Evolutionary conservation across 441 rosid genomes (phyloP), one percentile per base, ranked within the genome.

Genomic region (Monsonia emarginata): DNA sequence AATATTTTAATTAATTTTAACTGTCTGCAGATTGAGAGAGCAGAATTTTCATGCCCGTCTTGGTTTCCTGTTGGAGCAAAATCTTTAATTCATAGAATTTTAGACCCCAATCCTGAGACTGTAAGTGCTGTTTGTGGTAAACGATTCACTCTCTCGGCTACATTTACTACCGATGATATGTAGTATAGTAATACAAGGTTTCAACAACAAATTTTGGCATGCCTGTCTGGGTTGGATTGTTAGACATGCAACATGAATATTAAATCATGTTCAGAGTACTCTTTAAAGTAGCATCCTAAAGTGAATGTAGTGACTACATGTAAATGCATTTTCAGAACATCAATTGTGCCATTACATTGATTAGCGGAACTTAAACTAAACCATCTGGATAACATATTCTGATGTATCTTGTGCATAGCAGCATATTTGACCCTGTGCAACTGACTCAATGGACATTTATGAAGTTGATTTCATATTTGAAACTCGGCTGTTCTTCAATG

Each of bases 51-150:
- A 63, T 88, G 93, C 70, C 98, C 98, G 38, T 80, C 96, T 50
- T 90, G 86, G 84, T 90, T 90, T 81, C 91, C 98, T 5, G 79
- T 88, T 69, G 97, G 87, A 61, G 96, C 95, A 36, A 93, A 85
- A 76, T 77, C 90, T 34, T 83, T 93, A 76, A 88, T 93, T 79
- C 81, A 75, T 27, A 86, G 86, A 69, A 90, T 93, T 72, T 75
- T 93, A 79, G 97, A 93, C 74, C 96, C 97, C 63, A 90, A 88
- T 79, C 88, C 97, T 63, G 93, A 80, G 84, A 87, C 85, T 25
- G 98, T 93, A 81, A 81, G 96, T 80, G 26, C 4, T 34, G 42
- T 26, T 14, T 22, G 19, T 38, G 18, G 32, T 56, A 30, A 11
- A 34, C 62, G 16, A 28, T 30, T 31, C 21, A 44, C 61, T 32